Evolutionary conservation across 2,329 filamentous ascomycete genomes (phyloP).

Genomic region (Fusarium sublunatum): DNA sequence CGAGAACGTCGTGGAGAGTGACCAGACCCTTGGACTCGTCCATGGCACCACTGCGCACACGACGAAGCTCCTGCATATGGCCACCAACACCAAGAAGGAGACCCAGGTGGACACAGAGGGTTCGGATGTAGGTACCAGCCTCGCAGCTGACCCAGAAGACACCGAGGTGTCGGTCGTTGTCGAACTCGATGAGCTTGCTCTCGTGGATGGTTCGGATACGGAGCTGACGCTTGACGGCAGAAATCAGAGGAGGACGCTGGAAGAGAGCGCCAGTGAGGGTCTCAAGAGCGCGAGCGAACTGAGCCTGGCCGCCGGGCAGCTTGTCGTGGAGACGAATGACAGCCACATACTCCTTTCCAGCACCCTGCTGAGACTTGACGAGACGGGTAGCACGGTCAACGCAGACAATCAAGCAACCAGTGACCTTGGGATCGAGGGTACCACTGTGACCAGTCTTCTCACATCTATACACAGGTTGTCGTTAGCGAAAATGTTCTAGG

Average conservation of each 20-base stretch:
- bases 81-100: slow-evolving; percentile 82
- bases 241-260: slow-evolving; percentile 91
- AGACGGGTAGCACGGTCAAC: slow-evolving; percentile 97
- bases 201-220: slow-evolving; percentile 98
- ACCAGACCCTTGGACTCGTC: slow-evolving; percentile 89
- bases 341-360: slow-evolving; percentile 98
- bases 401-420: slow-evolving; percentile 92
- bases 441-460: slow-evolving; percentile 99
- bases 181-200: slow-evolving; percentile 96
- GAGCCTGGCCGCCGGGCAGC: slow-evolving; percentile 90
- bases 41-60: slow-evolving; percentile 95
- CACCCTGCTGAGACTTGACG: slow-evolving; percentile 98
- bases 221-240: slow-evolving; percentile 97
- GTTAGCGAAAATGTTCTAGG: slow-evolving; percentile 22
- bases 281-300: slow-evolving; percentile 93
- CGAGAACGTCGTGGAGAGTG: slow-evolving; percentile 86
- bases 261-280: slow-evolving; percentile 96
- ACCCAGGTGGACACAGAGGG: slow-evolving; percentile 93
- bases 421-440: slow-evolving; percentile 98
- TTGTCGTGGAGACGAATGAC: slow-evolving; percentile 96
- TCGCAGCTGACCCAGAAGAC: slow-evolving; percentile 99
- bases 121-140: slow-evolving; percentile 97
- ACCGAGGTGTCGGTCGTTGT: slow-evolving; percentile 96
- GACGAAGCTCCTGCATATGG: slow-evolving; percentile 97
- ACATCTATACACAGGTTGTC: slow-evolving; percentile 44